Base-by-base conservation (phyloP, 2,329 filamentous ascomycete genomes). In the Pseudogymnoascus sp. region DNA sequence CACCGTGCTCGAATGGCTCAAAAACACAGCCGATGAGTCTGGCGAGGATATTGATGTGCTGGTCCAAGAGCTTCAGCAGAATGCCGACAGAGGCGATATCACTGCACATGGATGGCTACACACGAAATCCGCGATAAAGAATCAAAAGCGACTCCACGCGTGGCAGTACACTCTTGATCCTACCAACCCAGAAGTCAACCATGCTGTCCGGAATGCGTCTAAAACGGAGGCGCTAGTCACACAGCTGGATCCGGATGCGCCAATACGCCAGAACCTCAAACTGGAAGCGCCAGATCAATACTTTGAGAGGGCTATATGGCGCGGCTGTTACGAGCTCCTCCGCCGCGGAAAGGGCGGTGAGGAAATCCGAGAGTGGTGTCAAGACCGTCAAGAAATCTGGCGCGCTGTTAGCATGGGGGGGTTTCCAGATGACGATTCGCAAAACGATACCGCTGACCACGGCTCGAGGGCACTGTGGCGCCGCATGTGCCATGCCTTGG, bases 31-130 rank as follows among this genome's bases (percentile, higher is more conserved):
- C 1, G 84, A 87, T 35, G 78, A 80, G 61, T 83, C 84, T 26
- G 83, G 85, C 2, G 86, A 87, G 42, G 86, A 90, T 66, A 86
- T 96, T 31, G 86, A 93, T 68, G 84, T 87, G 26, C 79, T 96
- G 28, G 88, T 93, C 61, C 82, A 87, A 62, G 88, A 93, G 63
- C 82, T 93, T 62, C 88, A 93, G 73, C 82, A 86, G 65, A 87
- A 87, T 66, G 88, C 90, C 11, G 89, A 93, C 65, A 82, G 90
- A 70, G 89, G 89, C 9, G 90, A 93, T 60, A 86, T 93, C 9
- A 90, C 95, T 78, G 87, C 90, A 28, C 87, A 92, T 73, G 93
- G 93, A 42, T 97, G 93, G 90, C 84, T 97, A 67, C 91, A 96
- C 74, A 97, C 95, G 0, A 90, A 92, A 67, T 86, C 90, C 64